Base-by-base conservation (phyloP, 1,284 basidiomycete species). In the Marasmius fiardii region DNA sequence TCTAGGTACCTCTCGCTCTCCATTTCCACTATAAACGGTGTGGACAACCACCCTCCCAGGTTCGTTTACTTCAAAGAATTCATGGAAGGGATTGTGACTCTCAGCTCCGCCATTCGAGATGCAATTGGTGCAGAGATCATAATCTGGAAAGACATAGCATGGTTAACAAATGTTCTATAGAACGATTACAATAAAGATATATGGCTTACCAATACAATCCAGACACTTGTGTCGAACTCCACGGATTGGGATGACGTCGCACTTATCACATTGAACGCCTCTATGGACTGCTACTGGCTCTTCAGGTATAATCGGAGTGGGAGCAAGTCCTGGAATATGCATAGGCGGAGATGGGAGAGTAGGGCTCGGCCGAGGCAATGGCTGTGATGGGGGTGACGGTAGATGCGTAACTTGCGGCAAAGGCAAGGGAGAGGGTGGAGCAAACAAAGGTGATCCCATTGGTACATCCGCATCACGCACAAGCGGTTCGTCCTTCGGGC, bases 141-240 rank as follows among this genome's bases (percentile, higher is more conserved):
- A 91, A 67, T 91, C 88, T 81, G 53, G 47, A 20, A 7, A 23
- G 28, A 14, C 1, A 21, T 50, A 37, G 12, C 35, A 41, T 16
- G n/a, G 39, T 7, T 37, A 26, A 28, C 31, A 24, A 45, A 48
- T 16, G n/a, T n/a, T n/a, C n/a, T n/a, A n/a, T 7, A 24, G 12
- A 33, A 10, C 14, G 34, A n/a, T 18, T 16, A 20, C 16, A 3
- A 43, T 26, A 45, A 48, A 18, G 34, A 43, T 12, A 45, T 43
- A 23, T 18, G 26, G 50, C 75, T 47, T 65, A 87, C 86, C 75
- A 51, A 76, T 73, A 66, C 88, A 91, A 63, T 90, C 87, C 16
- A 90, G 70, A 61, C 88, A 91, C 67, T 90, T 91, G 68, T 88
- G 82, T 44, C 90, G 78, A 55, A 82, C 66, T 14, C 88, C 89